Evolutionary conservation across 495 filamentous ascomycete genomes (phyloP).

Genomic region (Friedmanniomyces simplex): DNA sequence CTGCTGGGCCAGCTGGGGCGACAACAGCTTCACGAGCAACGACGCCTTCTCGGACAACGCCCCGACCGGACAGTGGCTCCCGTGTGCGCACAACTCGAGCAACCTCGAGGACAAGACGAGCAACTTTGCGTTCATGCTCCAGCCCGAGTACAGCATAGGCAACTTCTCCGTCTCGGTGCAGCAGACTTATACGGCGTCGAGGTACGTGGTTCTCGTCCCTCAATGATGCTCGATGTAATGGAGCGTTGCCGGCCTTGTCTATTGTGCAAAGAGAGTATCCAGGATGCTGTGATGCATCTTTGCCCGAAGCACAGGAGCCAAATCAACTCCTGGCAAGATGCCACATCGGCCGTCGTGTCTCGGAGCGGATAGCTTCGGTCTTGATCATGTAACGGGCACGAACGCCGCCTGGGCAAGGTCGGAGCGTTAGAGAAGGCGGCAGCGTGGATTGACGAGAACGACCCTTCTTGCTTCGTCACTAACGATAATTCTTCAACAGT

Average conservation of each 20-base stretch:
- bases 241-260: neutral
- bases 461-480: neutral
- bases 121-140: neutral
- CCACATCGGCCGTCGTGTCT: too few species aligned
- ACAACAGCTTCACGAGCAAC: neutral
- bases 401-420: too few species aligned
- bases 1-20: neutral
- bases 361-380: too few species aligned
- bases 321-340: too few species aligned
- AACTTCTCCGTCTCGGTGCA: neutral
- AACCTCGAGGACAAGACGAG: neutral
- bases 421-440: too few species aligned
- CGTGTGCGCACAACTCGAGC: neutral
- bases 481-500: neutral
- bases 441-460: neutral
- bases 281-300: too few species aligned
- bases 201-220: neutral
- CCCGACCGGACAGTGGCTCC: neutral
- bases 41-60: neutral
- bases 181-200: neutral
- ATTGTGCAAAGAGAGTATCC: too few species aligned
- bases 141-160: neutral
- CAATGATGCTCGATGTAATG: neutral
- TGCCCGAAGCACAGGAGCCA: too few species aligned
- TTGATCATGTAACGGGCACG: too few species aligned